phyloP scores from a whole-genome alignment of 1,284 basidiomycete species.

The Boletus nobilissimus region DNA sequence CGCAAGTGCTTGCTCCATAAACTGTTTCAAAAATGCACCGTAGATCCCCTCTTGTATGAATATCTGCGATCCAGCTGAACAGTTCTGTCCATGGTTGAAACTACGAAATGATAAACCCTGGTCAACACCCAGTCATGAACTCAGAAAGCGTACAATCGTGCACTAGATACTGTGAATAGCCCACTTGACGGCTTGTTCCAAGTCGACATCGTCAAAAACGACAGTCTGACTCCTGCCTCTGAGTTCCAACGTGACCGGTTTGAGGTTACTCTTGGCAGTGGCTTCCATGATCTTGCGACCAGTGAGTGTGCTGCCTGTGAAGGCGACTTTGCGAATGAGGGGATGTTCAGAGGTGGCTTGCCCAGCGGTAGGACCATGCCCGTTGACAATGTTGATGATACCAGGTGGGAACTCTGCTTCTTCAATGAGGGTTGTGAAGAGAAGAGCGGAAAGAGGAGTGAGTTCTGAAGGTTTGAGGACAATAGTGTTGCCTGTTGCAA shows the following conservation, averaged over 20 bases:
- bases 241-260: constrained; percentile 77
- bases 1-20: constrained; percentile 59
- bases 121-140: background rate
- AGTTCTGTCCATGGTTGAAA: constrained; percentile 75
- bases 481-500: constrained; percentile 75
- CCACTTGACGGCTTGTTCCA: constrained; percentile 73
- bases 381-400: constrained; percentile 74
- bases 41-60: constrained; percentile 75
- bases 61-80: constrained; percentile 75
- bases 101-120: constrained; percentile 47
- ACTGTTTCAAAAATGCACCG: constrained; percentile 62
- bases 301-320: constrained; percentile 67
- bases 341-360: constrained; percentile 55
- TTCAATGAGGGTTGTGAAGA: constrained; percentile 37
- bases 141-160: background rate
- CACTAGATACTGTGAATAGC: constrained; percentile 71
- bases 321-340: constrained; percentile 58
- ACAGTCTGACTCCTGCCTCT: constrained; percentile 79
- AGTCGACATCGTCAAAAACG: constrained; percentile 62
- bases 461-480: constrained; percentile 80
- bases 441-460: constrained; percentile 61
- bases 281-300: constrained; percentile 78
- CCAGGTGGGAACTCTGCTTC: constrained; percentile 72
- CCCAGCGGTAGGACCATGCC: constrained; percentile 57
- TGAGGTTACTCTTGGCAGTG: constrained; percentile 74